Conservation (phyloP, 352 stramenopile genomes). For the Phytophthora cajani region DNA sequence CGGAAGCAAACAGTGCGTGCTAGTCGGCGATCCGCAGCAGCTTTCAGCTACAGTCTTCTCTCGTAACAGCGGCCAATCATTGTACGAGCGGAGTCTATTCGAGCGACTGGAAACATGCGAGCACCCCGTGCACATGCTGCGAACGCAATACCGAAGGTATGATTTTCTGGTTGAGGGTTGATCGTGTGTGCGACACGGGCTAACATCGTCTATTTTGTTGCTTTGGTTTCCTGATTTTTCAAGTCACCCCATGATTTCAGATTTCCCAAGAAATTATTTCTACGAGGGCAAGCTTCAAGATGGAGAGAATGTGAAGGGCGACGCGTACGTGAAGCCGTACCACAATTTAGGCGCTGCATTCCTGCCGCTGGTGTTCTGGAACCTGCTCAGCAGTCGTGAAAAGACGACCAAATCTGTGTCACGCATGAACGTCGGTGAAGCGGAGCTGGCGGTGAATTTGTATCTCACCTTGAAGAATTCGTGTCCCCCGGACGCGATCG, state of each 20-base stretch:
- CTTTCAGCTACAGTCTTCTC: constrained; percentile 94
- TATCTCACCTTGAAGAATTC: constrained; percentile 88
- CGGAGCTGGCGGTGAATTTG: constrained; percentile 87
- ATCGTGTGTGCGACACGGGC: not conserved
- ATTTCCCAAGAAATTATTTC: constrained; percentile 87
- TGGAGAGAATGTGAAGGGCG: constrained; percentile 75
- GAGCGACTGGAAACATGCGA: constrained; percentile 89
- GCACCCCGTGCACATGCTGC: constrained; percentile 91
- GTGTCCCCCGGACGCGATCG: constrained; percentile 75
- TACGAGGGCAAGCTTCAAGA: constrained; percentile 88
- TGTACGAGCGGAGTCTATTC: constrained; percentile 94
- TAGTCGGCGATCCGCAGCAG: constrained; percentile 94
- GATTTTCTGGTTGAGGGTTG: no score
- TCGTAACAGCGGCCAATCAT: constrained; percentile 77
- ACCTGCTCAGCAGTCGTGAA: constrained; percentile 82
- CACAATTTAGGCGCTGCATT: constrained; percentile 80
- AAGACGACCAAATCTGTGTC: constrained; percentile 77
- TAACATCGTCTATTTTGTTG: constrained; percentile 17
- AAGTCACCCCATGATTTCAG: constrained; percentile 85
- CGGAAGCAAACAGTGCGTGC: constrained; percentile 89
- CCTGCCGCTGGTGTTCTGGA: constrained; percentile 87
- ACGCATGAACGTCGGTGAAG: constrained; percentile 81
- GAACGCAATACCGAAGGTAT: constrained; percentile 86
- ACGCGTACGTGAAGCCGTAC: constrained; percentile 77
- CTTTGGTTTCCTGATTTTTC: not conserved